Evolutionary conservation across 148 eudicot genomes (phyloP).

Genomic region (Spergularia bocconei): DNA sequence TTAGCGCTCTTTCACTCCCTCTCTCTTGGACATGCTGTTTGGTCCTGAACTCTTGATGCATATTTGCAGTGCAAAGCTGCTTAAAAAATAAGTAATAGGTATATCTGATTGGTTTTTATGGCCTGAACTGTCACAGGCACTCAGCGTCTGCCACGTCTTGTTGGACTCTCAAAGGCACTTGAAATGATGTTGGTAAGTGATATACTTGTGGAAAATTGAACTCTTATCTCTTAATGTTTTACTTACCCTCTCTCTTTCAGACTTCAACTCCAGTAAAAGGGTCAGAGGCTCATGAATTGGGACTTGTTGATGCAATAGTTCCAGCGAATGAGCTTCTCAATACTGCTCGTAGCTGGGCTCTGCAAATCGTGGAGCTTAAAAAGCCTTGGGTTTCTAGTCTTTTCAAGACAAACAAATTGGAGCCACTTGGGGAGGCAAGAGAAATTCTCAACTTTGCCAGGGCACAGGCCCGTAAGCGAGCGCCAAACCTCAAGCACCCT

Average conservation of each 20-base stretch:
- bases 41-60: background rate
- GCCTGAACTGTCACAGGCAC: conserved; percentile 53
- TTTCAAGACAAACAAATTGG: conserved; percentile 77
- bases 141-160: conserved; percentile 91
- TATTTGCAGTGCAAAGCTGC: background rate
- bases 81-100: background rate
- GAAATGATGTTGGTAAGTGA: conserved; percentile 91
- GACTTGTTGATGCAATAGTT: conserved; percentile 87
- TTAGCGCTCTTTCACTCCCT: background rate
- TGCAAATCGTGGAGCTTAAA: conserved; percentile 71
- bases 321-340: conserved; percentile 59
- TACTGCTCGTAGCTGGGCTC: conserved; percentile 84
- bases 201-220: conserved; percentile 6
- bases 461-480: conserved; percentile 70
- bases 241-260: conserved; percentile 37
- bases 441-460: conserved; percentile 86
- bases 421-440: conserved; percentile 83
- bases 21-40: conserved; percentile 2
- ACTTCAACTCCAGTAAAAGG: conserved; percentile 77
- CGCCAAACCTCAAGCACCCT: conserved; percentile 86
- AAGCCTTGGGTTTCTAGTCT: conserved; percentile 86
- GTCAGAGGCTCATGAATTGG: conserved; percentile 76
- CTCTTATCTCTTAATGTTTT: background rate
- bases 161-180: conserved; percentile 83
- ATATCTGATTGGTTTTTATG: background rate